Conservation (phyloP, 257 asterid genomes). For the Fraxinus pennsylvanica region DNA sequence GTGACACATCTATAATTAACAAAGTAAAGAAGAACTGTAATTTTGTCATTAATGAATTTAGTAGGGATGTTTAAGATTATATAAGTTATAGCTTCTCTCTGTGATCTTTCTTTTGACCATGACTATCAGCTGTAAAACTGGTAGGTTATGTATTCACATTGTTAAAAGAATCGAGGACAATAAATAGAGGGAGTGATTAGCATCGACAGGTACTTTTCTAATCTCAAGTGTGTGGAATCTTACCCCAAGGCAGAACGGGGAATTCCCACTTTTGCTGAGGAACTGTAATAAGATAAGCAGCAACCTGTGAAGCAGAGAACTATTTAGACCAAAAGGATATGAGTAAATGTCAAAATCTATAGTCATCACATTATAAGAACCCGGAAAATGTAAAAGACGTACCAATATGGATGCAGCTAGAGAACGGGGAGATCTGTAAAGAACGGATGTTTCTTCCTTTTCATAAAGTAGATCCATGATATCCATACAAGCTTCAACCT, state of each 20-base stretch:
- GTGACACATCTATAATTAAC: not conserved
- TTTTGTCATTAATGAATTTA: not conserved
- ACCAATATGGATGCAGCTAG: constrained; percentile 77
- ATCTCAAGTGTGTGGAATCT: constrained; percentile 20
- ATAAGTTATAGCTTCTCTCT: not conserved
- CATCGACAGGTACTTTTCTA: not conserved
- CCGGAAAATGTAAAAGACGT: constrained; percentile 28
- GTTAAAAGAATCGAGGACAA: not conserved
- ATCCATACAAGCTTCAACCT: constrained; percentile 69
- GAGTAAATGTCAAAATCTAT: not conserved
- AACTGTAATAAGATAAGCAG: constrained; percentile 65
- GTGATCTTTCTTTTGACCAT: not conserved
- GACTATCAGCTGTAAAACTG: not conserved
- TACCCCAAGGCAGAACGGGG: constrained; percentile 90
- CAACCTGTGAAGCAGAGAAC: constrained; percentile 47
- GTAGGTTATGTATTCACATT: not conserved
- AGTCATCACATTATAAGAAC: not conserved
- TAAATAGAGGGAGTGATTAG: not conserved
- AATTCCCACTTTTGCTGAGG: constrained; percentile 78
- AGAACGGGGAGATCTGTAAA: constrained; percentile 52
- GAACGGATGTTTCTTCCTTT: constrained; percentile 56
- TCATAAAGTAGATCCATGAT: constrained; percentile 86
- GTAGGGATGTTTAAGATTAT: not conserved
- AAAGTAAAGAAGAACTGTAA: not conserved
- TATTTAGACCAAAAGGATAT: constrained; percentile 8